phyloP scores from a whole-genome alignment of 2,329 filamentous ascomycete genomes.

The Fusarium heterosporum region DNA sequence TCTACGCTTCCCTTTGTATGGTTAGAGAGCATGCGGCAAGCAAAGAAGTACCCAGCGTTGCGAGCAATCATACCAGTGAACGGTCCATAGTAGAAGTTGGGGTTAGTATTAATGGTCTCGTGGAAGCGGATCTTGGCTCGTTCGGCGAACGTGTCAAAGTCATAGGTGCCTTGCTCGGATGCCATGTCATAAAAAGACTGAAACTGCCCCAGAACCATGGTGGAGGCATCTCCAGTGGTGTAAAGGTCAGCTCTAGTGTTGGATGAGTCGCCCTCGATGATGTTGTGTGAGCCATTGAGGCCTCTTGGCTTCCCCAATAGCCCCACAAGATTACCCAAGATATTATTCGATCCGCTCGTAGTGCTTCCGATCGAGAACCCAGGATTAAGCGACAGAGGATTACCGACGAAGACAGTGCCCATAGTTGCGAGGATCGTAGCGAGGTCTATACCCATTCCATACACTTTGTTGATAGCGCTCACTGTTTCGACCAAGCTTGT shows the following conservation, averaged over 20 bases:
- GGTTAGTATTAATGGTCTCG: constrained; percentile 9
- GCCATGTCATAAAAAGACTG: constrained; percentile 21
- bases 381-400: constrained; percentile 18
- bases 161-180: constrained; percentile 13
- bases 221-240: constrained; percentile 22
- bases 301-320: constrained; percentile 21
- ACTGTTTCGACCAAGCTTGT: constrained; percentile 32
- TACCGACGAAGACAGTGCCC: constrained; percentile 24
- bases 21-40: constrained; percentile 15
- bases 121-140: constrained; percentile 15
- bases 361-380: constrained; percentile 21
- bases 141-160: constrained; percentile 15
- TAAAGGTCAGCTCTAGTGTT: constrained; percentile 23
- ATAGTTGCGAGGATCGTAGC: constrained; percentile 11
- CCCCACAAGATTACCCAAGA: constrained; percentile 16
- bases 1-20: constrained; percentile 10
- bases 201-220: constrained; percentile 8
- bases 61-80: constrained; percentile 25
- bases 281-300: constrained; percentile 16
- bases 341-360: constrained; percentile 4
- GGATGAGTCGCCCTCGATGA: constrained; percentile 26
- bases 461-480: constrained; percentile 28
- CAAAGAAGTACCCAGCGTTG: constrained; percentile 22
- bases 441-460: constrained; percentile 20
- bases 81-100: constrained; percentile 29